A percentile compares a stretch with the other conserved stretches of the same genome.
Evolutionary conservation across 225 moss, liverwort and hornwort genomes (phyloP).

Genomic region (Antitrichia curtipendula): DNA sequence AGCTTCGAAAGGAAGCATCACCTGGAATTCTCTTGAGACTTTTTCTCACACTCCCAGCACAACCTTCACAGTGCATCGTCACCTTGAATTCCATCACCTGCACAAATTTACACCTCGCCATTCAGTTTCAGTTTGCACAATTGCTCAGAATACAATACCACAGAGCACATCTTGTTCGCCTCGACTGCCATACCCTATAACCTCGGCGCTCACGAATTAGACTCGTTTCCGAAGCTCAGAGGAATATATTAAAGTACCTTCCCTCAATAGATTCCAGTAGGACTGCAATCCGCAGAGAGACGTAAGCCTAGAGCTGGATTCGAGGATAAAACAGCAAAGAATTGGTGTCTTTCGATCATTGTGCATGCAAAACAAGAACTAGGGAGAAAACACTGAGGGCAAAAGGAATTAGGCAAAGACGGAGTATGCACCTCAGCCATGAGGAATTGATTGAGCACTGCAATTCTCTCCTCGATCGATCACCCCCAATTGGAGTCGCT

Average conservation of each 20-base stretch:
- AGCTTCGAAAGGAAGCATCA: neutral
- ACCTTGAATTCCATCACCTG: constrained; percentile 35
- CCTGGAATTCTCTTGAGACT: constrained; percentile 19
- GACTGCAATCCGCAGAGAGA: neutral
- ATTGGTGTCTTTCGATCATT: neutral
- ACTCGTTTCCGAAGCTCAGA: neutral
- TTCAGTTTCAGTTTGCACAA: neutral
- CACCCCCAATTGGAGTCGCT: neutral
- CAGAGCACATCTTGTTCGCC: neutral
- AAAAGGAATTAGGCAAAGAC: neutral
- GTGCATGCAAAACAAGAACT: neutral
- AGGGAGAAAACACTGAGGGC: neutral
- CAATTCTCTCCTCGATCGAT: neutral
- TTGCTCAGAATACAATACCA: neutral
- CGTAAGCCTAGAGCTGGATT: neutral
- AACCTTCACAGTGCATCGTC: constrained; percentile 49
- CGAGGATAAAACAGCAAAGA: neutral
- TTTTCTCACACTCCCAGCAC: constrained; percentile 32
- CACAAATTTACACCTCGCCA: neutral
- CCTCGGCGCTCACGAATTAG: neutral
- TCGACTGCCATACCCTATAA: neutral
- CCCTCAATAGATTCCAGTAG: neutral
- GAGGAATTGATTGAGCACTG: neutral
- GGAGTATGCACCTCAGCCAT: constrained; percentile 22
- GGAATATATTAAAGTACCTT: neutral